Base-by-base conservation (phyloP, 192 early-diverging fungal genomes). In the Phlyctochytrium bullatum region DNA sequence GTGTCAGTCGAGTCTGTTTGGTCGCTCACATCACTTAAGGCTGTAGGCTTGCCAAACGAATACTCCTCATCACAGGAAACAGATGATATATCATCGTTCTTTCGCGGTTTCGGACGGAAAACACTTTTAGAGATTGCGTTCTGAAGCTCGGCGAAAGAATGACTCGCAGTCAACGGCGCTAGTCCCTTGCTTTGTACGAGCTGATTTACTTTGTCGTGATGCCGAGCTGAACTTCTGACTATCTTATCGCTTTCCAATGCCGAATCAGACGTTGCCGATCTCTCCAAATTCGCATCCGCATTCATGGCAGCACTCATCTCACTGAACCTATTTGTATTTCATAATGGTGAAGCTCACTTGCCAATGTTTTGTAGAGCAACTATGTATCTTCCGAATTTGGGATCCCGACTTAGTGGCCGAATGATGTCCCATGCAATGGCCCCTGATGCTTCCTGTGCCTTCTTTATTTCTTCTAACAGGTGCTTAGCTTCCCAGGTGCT, bases 311-410 rank as follows among this genome's bases (percentile, higher is more conserved):
- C 10, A 23, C 10, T 12, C 10, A 16, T 10, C 6, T 58, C 10
- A 58, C 14, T 30, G 24, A 10, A 58, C 23, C 6, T 24, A 24
- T 14, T 30, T 14, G 24, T 58, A 58, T 14, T 24, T 12, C 12
- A 12, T 14, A 24, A 27, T 25, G 23, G 25, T 24, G 30, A 17
- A 57, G 52, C 57, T 31, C 52, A 56, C 51, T 54, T 57, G 50
- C 60, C 60, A 28, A 29, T 28, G 27, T 36, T 47, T 40, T 71
- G 67, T 50, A 71, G 54, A 16, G 32, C n/a, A 28, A 52, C 40
- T 34, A 71, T 71, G 40, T 57, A 71, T 29, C 63, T 52, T 32
- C 62, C 69, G 47, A 71, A 71, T n/a, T 64, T 28, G 17, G 69
- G 69, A 29, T 71, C 69, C 12, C 69, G 61, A 23, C 53, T 59